Base-by-base conservation (phyloP, 257 asterid genomes). In the Solanum piurae region DNA sequence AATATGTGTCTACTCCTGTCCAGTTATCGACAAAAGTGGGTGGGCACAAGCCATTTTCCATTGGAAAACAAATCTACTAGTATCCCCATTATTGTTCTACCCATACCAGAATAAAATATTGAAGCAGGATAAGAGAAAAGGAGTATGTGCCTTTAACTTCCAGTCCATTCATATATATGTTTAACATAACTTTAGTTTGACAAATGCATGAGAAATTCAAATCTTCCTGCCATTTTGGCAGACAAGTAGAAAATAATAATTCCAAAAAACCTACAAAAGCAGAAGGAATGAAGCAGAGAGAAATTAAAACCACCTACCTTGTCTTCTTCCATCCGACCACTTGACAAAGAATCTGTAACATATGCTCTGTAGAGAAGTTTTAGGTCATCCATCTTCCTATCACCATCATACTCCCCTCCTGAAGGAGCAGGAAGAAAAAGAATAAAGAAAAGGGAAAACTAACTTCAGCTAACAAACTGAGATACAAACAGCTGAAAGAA, bases 341-440 rank as follows among this genome's bases (percentile, higher is more conserved):
- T 93, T 85, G 98, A 91, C 88, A 97, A 88, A 89, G 98, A 95
- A 90, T 97, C 94, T 18, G 94, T 83, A 86, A 94, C 87, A 91
- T 93, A 97, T 36, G 96, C 93, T 90, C 92, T 94, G 89, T 93
- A 97, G 18, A 97, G 95, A 89, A 91, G 95, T 93, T 96, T 97
- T 90, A 97, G 91, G 89, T 96, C 99, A 88, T 93, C 95, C 83
- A 93, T 91, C 92, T 90, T 95, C 88, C 96, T 90, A 89, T 97
- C 98, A 85, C 92, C 92, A 58, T 94, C 98, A 89, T 94, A 95
- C 44, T 91, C 95, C 87, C 99, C 99, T 87, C 94, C 99, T 97
- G 92, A 74, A 68, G 88, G 92, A 89, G 79, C 86, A 82, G 69
- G 85, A 79, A 82, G 7, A 31, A 82, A 80, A 29, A 46, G 66